phyloP scores from a whole-genome alignment of 768 basidiomycete species.

The Mycena kentingensis region DNA sequence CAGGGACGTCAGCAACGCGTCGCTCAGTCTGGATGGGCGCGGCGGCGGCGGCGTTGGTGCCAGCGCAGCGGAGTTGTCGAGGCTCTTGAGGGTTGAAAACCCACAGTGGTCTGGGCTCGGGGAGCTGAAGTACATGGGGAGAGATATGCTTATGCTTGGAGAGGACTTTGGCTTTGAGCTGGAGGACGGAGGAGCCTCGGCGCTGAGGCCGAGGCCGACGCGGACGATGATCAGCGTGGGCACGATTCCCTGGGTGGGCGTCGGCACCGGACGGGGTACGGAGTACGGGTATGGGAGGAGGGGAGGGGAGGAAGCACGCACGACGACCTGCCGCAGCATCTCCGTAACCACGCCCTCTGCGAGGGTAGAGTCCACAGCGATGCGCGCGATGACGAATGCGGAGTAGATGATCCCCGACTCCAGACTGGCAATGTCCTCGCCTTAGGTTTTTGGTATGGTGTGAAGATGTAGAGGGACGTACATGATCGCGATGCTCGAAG shows the following conservation, averaged over 20 bases:
- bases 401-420: conserved; percentile 37
- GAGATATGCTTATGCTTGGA: too few species aligned
- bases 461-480: conserved; percentile 12
- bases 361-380: conserved; percentile 26
- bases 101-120: too few species aligned
- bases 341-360: conserved; percentile 4
- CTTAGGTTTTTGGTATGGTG: neutral
- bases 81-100: too few species aligned
- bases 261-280: neutral
- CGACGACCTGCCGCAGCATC: conserved; percentile 32
- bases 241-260: conserved; percentile 29
- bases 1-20: too few species aligned
- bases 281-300: neutral
- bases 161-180: neutral
- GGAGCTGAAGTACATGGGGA: too few species aligned
- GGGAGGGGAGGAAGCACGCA: conserved; percentile 13
- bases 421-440: conserved; percentile 31
- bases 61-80: too few species aligned
- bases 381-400: conserved; percentile 29
- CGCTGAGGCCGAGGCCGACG: conserved; percentile 28
- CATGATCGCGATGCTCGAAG: conserved; percentile 32
- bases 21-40: too few species aligned
- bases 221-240: conserved; percentile 36
- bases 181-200: conserved; percentile 9
- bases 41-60: too few species aligned